Conservation (phyloP, 164 flowering plant species). For the Vitis vinifera region ASM3070453v1 NC_081806.1:5324001-5324500, state of each 20-base stretch:
- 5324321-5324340: conserved; percentile 42
- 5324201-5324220: neutral
- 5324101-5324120: too few species aligned
- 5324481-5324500: conserved; percentile 82
- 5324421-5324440: neutral
- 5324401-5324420: neutral
- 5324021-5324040: too few species aligned
- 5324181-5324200: neutral
- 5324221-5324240: neutral
- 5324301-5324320: conserved; percentile 79
- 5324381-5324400: conserved; percentile 95
- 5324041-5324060: too few species aligned
- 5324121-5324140: too few species aligned
- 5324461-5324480: neutral
- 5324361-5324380: conserved; percentile 79
- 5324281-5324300: conserved; percentile 10
- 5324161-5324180: neutral
- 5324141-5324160: too few species aligned
- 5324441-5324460: neutral
- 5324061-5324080: too few species aligned
- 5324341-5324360: conserved; percentile 73
- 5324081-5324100: too few species aligned
- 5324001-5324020: too few species aligned
- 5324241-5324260: neutral
- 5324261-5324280: neutral